Conservation (phyloP, 805 yeast genomes). For the Monosporozyma siamensis region DNA sequence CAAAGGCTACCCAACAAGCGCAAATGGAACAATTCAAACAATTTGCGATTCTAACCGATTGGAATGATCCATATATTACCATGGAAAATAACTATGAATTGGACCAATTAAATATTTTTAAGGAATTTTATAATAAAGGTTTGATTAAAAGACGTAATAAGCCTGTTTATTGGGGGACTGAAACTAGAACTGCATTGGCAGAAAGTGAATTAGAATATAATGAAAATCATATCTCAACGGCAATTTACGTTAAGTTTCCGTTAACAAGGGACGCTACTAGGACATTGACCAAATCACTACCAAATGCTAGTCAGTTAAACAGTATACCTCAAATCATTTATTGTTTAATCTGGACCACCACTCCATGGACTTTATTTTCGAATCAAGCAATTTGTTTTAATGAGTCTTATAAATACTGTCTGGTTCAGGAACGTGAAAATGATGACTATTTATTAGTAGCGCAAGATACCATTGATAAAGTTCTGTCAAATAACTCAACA, state of each 20-base stretch:
- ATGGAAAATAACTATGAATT: conserved; percentile 62
- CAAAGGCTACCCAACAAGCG: conserved; percentile 49
- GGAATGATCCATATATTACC: conserved; percentile 65
- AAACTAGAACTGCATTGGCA: conserved; percentile 87
- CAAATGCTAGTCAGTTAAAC: too few species aligned
- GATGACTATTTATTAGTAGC: conserved; percentile 51
- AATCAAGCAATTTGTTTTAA: conserved; percentile 77
- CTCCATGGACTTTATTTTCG: conserved; percentile 95
- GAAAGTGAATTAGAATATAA: conserved; percentile 93
- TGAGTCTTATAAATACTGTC: conserved; percentile 46
- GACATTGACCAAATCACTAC: not conserved
- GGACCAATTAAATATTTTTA: conserved; percentile 64
- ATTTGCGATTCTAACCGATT: conserved; percentile 79
- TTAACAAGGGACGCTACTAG: conserved; percentile 25
- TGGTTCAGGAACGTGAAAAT: conserved; percentile 30
- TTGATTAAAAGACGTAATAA: conserved; percentile 76
- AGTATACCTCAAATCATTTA: too few species aligned
- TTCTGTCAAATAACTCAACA: conserved; percentile 21
- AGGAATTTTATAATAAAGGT: conserved; percentile 51
- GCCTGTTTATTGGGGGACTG: conserved; percentile 97
- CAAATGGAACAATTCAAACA: conserved; percentile 59
- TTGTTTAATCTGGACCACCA: conserved; percentile 87
- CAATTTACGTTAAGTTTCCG: conserved; percentile 65
- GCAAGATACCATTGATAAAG: conserved; percentile 34
- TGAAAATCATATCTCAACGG: conserved; percentile 54